Evolutionary conservation across 176 grass and related monocot species (phyloP).

Genomic region (Oryza officinalis): DNA sequence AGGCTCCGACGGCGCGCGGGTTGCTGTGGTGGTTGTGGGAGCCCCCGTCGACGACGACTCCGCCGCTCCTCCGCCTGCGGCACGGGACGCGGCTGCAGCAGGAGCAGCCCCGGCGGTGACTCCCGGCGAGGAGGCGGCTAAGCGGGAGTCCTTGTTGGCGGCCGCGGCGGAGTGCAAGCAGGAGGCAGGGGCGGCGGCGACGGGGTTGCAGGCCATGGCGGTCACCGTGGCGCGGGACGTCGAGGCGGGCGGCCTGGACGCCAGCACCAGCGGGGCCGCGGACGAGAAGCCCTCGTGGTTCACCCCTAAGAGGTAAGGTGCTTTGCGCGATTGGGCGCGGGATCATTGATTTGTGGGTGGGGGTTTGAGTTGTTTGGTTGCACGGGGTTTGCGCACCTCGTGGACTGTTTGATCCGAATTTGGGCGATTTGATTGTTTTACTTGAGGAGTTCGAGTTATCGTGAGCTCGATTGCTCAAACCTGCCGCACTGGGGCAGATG

Average conservation of each 20-base stretch:
- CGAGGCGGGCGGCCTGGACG: conserved; percentile 34
- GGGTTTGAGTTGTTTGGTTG: conserved; percentile 1
- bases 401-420: background rate
- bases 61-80: background rate
- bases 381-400: background rate
- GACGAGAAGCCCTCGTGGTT: conserved; percentile 57
- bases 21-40: conserved; percentile 42
- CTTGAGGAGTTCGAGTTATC: background rate
- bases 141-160: background rate
- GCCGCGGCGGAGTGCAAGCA: conserved; percentile 19
- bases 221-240: conserved; percentile 53
- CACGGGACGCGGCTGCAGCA: background rate
- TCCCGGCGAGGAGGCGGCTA: background rate
- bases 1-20: conserved; percentile 33
- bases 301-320: conserved; percentile 56
- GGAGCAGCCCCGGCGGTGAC: background rate
- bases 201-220: conserved; percentile 47
- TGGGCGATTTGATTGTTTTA: background rate
- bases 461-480: conserved; percentile 13
- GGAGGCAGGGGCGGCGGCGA: background rate
- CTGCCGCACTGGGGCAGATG: background rate
- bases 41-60: conserved; percentile 24
- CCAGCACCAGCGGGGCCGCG: conserved; percentile 29
- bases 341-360: background rate
- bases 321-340: background rate